Base-by-base conservation (phyloP, 2,329 filamentous ascomycete species). In the Rhexocercosporidium sp. region DNA sequence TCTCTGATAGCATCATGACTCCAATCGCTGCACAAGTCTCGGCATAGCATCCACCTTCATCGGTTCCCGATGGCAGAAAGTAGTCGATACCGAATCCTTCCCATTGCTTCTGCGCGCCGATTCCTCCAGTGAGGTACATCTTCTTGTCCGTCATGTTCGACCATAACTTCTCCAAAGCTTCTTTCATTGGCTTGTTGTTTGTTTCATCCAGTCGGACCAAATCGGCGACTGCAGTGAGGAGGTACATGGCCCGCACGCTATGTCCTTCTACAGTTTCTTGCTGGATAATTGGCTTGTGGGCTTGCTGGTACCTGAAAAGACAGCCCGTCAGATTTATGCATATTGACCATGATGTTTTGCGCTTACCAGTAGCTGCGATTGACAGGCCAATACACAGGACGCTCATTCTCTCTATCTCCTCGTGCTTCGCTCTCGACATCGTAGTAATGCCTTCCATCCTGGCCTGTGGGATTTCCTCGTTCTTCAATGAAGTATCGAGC, bases 21-120 rank as follows among this genome's bases (percentile, higher is more conserved):
- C 84, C 86, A 68, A 89, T 88, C 0, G 82, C 82, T 1, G 86
- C 87, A 72, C 85, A 89, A 0, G 87, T 90, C 75, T 89, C 87
- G 1, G 85, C 82, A 74, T 89, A 89, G 71, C 87, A 89, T 1
- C 86, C 87, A 3, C 87, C 86, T 67, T 88, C 86, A 66, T 88
- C 87, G 0, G 84, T 85, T 1, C 83, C 80, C 49, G 88, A 85
- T 0, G 86, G 86, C 5, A 89, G 78, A 74, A 87, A 87, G 72
- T 88, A 87, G 68, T 87, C 82, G 47, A 83, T 79, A 0, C 86
- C 86, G 72, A 90, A 89, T 3, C 87, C 86, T 75, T 89, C 84
- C 84, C 84, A 87, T 73, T 88, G 84, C 70, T 83, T 80, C 47
- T 86, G 81, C 0, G 80, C 83, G 0, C 88, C 88, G 59, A 90